Percentiles rank a stretch among this genome's conserved stretches.
Evolutionary conservation across 2,329 filamentous ascomycete genomes (phyloP).

Genomic region (Colletotrichum tofieldiae): DNA sequence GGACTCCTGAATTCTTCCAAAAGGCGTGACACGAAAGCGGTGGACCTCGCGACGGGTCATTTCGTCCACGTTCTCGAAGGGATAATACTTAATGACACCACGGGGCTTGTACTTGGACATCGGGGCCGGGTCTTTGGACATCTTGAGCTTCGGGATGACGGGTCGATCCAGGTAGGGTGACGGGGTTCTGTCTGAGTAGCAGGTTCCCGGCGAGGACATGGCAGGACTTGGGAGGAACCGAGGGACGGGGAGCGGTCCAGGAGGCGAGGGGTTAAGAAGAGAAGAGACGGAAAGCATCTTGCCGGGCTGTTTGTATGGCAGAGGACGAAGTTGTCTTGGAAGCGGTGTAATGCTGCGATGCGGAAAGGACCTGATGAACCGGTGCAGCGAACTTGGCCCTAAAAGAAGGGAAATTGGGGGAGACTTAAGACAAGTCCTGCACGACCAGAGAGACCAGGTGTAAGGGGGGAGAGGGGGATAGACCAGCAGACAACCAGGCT

Average conservation of each 20-base stretch:
- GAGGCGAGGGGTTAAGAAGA: slow-evolving; percentile 75
- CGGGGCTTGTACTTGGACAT: slow-evolving; percentile 74
- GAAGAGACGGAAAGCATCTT: slow-evolving; percentile 77
- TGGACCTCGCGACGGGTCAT: slow-evolving; percentile 71
- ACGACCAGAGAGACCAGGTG: slow-evolving; percentile 38
- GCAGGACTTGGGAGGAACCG: slow-evolving; percentile 60
- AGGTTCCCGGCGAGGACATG: slow-evolving; percentile 54
- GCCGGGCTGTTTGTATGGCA: slow-evolving; percentile 47
- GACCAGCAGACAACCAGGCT: slow-evolving; percentile 41
- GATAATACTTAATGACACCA: slow-evolving; percentile 80
- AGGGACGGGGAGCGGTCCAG: slow-evolving; percentile 57
- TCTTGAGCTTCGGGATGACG: slow-evolving; percentile 66
- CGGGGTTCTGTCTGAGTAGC: slow-evolving; percentile 52
- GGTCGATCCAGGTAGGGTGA: slow-evolving; percentile 47
- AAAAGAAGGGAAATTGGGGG: slow-evolving; percentile 44
- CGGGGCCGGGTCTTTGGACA: slow-evolving; percentile 75
- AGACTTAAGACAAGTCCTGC: slow-evolving; percentile 54
- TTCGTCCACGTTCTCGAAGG: slow-evolving; percentile 78
- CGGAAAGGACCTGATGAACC: slow-evolving; percentile 30
- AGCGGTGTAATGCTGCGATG: slow-evolving; percentile 36
- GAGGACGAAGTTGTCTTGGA: slow-evolving; percentile 40
- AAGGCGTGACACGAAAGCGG: slow-evolving; percentile 77
- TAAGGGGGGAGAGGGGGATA: slow-evolving; percentile 3
- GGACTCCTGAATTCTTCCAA: slow-evolving; percentile 73
- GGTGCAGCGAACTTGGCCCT: slow-evolving; percentile 26